These are phyloP conservation scores for Kalmanozyma brasiliensis DNA, from an alignment of 1,284 basidiomycete species.

Conservation along the genomic window DNA sequence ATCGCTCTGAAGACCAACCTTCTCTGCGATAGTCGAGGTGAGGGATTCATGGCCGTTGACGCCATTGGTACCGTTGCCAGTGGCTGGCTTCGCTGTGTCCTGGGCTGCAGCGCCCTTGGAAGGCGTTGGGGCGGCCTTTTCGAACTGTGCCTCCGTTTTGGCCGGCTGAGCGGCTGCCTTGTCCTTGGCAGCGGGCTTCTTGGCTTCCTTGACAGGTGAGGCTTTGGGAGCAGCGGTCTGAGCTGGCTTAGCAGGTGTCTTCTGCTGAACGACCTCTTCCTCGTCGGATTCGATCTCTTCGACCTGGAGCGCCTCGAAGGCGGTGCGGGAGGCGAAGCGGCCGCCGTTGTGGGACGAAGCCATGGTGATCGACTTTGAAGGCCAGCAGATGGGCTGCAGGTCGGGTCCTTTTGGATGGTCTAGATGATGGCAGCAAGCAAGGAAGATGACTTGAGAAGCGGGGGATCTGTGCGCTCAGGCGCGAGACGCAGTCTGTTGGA, in stretches of 20 bases:
- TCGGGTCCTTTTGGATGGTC: too few species aligned
- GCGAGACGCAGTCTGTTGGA: too few species aligned
- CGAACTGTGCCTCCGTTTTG: constrained; percentile 1
- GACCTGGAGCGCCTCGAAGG: constrained; percentile 50
- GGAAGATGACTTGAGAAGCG: too few species aligned
- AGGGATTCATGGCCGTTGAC: constrained; percentile 14
- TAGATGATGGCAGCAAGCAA: not conserved
- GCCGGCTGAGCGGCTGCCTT: constrained; percentile 11
- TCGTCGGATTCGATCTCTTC: constrained; percentile 52
- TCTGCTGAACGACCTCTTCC: constrained; percentile 25
- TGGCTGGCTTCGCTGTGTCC: constrained; percentile 4
- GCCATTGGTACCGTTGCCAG: constrained; percentile 5
- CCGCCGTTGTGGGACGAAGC: constrained; percentile 34
- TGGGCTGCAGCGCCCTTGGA: constrained; percentile 3
- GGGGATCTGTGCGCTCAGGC: too few species aligned
- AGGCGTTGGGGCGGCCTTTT: constrained; percentile 1
- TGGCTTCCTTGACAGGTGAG: constrained; percentile 17
- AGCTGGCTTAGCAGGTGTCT: constrained; percentile 10
- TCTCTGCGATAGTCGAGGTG: constrained; percentile 10
- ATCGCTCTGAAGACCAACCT: constrained; percentile 27
- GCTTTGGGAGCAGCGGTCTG: constrained; percentile 9
- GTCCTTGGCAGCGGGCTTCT: constrained; percentile 26
- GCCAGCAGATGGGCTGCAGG: too few species aligned
- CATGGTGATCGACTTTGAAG: constrained; percentile 7
- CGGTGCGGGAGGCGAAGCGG: constrained; percentile 49